Conservation (phyloP, 164 flowering plant species). For the Sedum album region DNA sequence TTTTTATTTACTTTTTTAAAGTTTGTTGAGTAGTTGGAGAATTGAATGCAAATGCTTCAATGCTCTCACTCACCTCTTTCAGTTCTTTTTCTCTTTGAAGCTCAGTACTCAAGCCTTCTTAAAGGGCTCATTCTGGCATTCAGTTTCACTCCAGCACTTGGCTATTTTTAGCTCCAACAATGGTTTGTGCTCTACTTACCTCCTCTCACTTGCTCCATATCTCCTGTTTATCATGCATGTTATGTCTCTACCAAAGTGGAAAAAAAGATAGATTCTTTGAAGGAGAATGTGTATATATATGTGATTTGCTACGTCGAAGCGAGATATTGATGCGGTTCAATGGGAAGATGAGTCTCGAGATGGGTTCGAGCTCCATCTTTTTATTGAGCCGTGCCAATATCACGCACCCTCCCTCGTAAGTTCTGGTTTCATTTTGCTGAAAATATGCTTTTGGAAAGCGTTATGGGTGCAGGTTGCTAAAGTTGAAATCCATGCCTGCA, state of each 20-base stretch:
- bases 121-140: background rate
- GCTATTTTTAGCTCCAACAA: background rate
- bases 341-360: background rate
- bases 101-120: background rate
- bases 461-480: background rate
- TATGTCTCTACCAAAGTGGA: background rate
- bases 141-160: background rate
- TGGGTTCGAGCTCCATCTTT: conserved; percentile 12
- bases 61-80: background rate
- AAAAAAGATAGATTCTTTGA: background rate
- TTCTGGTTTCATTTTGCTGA: no score
- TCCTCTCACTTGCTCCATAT: background rate
- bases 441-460: no score
- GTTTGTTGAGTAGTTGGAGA: conserved; percentile 2
- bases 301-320: background rate
- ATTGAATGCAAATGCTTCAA: background rate
- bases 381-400: conserved; percentile 91
- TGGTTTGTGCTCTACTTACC: background rate
- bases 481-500: background rate
- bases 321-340: conserved; percentile 10
- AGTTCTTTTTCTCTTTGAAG: background rate
- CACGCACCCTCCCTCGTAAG: conserved; percentile 12
- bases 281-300: background rate
- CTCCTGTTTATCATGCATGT: background rate
- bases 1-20: background rate